Base-by-base conservation (phyloP, 1,284 basidiomycete species). In the Xerocomus nothofagi region DNA sequence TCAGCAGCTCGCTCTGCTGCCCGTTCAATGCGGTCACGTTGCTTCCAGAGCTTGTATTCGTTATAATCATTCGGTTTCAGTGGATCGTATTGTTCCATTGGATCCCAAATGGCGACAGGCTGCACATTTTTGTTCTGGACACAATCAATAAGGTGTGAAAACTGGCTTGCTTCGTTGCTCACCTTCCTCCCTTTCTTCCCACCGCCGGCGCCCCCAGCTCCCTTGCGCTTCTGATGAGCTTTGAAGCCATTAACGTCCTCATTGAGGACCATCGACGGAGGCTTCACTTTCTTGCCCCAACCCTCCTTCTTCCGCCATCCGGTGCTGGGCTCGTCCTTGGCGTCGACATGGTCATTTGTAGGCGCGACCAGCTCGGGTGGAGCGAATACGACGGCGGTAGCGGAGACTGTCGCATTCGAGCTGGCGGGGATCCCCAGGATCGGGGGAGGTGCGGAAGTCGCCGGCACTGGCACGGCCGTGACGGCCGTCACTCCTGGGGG, bases 221-320 rank as follows among this genome's bases (percentile, higher is more conserved):
- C 65, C 81, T 60, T 75, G 69, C 57, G 72, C 74, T 57, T 80
- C 71, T 59, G 74, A 64, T 68, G 65, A 7, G 73, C 65, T 67
- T 81, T 84, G 69, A 88, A 93, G 0, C 91, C 91, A 51, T 93
- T 93, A 53, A 93, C 76, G 55, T 93, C 89, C 55, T 92, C 90
- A 55, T 91, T 88, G 10, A 91, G 77, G 20, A 91, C 73, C 88
- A 91, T 91, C 0, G 87, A 88, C 12, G 88, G 89, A n/a, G 89
- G 88, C 59, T 91, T 91, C 64, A 91, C 82, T 65, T 91, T 90
- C 71, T 87, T 88, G 27, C 86, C 86, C 89, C 88, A 91, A 58
- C 83, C 82, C 58, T 81, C 74, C 30, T 60, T 69, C 60, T 58
- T 57, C 26, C 60, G 57, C 58, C 57, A 68, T 36, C 58, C 58